These are phyloP conservation scores for Syzygium malaccense DNA, from an alignment of 441 rosid species.

Conservation along the genomic window DNA sequence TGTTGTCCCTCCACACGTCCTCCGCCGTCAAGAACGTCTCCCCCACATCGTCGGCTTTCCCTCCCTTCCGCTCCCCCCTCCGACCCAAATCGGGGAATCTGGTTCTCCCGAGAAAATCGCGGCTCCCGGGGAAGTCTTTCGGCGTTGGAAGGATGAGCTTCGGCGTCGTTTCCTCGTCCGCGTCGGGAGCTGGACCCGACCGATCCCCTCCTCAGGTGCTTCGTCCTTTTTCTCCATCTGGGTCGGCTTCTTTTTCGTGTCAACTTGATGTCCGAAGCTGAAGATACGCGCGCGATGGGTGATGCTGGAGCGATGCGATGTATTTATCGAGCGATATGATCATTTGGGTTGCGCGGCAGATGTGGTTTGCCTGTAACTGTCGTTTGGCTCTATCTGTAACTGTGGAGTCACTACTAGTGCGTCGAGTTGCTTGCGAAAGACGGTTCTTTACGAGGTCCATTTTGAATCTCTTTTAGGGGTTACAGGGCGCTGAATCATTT, in stretches of 20 bases:
- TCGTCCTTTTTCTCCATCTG: not conserved
- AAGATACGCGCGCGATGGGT: not conserved
- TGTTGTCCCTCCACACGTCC: slow-evolving; percentile 11
- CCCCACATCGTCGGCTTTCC: not conserved
- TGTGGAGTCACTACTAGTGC: not conserved
- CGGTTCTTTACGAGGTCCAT: not conserved
- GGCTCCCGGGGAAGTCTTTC: not conserved
- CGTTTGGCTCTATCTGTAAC: not conserved
- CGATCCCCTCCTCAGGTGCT: slow-evolving; percentile 21
- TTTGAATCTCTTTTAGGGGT: not conserved
- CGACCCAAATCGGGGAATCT: slow-evolving; percentile 2
- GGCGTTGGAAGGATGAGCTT: not conserved
- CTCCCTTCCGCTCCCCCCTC: slow-evolving; percentile 1
- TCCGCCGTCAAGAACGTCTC: slow-evolving; percentile 10
- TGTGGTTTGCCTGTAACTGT: not conserved
- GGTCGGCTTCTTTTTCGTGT: not conserved
- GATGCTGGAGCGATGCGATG: not conserved
- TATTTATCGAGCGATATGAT: not conserved
- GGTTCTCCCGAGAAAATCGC: slow-evolving; percentile 2
- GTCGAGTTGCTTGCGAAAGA: not conserved
- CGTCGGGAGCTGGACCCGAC: slow-evolving; percentile 3
- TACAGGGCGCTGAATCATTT: slow-evolving; percentile 55
- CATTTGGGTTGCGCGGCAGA: not conserved
- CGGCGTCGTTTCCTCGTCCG: slow-evolving; percentile 20
- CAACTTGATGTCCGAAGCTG: not conserved